Conservation (phyloP, 2,329 filamentous ascomycete species). For the Trichophyton verrucosum region DNA sequence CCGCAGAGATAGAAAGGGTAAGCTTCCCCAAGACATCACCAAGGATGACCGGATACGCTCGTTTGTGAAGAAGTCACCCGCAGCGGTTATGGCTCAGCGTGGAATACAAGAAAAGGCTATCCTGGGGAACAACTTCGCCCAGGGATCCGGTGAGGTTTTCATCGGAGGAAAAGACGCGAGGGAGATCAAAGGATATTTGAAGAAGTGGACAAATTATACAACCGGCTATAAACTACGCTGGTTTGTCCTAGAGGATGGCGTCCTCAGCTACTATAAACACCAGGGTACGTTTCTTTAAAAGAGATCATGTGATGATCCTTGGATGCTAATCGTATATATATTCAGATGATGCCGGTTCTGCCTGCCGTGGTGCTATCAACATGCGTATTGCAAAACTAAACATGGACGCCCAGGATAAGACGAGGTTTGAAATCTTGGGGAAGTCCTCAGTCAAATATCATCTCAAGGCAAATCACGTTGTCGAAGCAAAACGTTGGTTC, state of each 20-base stretch:
- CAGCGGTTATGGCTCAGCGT: conserved; percentile 83
- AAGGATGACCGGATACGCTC: conserved; percentile 82
- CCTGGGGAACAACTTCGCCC: conserved; percentile 56
- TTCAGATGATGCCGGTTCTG: conserved; percentile 78
- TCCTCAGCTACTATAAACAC: conserved; percentile 97
- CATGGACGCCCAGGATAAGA: conserved; percentile 96
- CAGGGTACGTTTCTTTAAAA: conserved; percentile 42
- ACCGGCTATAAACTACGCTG: conserved; percentile 92
- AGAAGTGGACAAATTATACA: conserved; percentile 99
- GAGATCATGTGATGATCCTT: neutral
- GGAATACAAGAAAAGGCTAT: conserved; percentile 97
- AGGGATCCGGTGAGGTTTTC: conserved; percentile 41
- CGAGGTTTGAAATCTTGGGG: conserved; percentile 91
- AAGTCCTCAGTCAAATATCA: conserved; percentile 99
- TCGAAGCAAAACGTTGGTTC: conserved; percentile 97
- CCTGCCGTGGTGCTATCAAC: conserved; percentile 94
- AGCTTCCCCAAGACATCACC: conserved; percentile 88
- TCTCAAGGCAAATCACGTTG: conserved; percentile 92
- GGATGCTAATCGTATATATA: conserved; percentile 3
- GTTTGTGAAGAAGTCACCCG: conserved; percentile 87
- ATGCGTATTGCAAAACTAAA: conserved; percentile 91
- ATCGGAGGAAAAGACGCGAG: conserved; percentile 71
- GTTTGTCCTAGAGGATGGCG: conserved; percentile 96
- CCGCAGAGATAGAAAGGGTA: conserved; percentile 84
- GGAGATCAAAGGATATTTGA: conserved; percentile 97